Conservation (phyloP, 495 filamentous ascomycete species). For the Penicillium canescens region DNA sequence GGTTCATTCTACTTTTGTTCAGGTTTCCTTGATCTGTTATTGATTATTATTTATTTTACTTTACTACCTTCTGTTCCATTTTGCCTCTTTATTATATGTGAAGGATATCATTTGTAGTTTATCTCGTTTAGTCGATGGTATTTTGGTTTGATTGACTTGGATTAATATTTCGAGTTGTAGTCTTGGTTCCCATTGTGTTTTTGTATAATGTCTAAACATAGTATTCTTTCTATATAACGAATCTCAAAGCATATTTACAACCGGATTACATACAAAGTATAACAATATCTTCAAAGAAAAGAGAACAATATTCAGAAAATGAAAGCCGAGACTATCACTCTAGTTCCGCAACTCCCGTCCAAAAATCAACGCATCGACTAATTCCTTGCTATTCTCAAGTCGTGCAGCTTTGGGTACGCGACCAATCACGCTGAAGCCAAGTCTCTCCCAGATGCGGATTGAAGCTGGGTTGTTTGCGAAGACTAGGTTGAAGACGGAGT, state of each 20-base stretch:
- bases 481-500: slow-evolving; percentile 97
- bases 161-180: no score
- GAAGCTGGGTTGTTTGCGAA: slow-evolving; percentile 97
- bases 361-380: slow-evolving; percentile 51
- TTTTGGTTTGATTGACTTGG: no score
- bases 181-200: no score
- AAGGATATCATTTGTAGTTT: slow-evolving; percentile 25
- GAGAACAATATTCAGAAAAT: not conserved
- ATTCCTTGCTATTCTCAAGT: slow-evolving; percentile 40
- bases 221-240: no score
- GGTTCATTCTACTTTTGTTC: slow-evolving; percentile 15
- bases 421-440: slow-evolving; percentile 93
- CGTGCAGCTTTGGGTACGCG: slow-evolving; percentile 59
- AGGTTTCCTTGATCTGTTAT: slow-evolving; percentile 1
- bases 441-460: slow-evolving; percentile 90
- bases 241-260: no score
- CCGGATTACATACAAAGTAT: no score
- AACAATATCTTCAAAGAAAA: no score
- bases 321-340: not conserved
- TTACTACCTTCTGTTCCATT: slow-evolving; percentile 4
- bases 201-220: no score
- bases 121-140: not conserved
- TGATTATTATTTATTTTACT: slow-evolving; percentile 1
- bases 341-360: slow-evolving; percentile 36
- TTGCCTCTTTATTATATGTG: slow-evolving; percentile 15